Percentiles rank a stretch among this genome's conserved stretches.
Conservation (phyloP, 2,329 filamentous ascomycete species). For the Hawksworthiomyces lignivorus region DNA sequence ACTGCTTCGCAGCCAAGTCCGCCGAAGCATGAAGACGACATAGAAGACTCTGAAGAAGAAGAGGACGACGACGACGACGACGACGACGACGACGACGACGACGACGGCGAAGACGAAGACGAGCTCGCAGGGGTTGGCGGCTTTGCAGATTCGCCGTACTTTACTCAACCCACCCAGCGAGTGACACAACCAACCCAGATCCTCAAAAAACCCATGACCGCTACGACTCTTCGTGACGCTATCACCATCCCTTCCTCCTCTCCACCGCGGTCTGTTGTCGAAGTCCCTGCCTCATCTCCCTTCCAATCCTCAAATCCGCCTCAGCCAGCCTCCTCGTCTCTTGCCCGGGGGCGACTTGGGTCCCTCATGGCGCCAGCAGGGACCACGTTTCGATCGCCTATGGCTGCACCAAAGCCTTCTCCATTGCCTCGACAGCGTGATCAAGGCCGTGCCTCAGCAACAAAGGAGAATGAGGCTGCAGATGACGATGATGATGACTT, state of each 20-base stretch:
- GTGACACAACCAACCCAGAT: constrained; percentile 43
- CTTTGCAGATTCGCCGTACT: constrained; percentile 34
- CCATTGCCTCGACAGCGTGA: background rate
- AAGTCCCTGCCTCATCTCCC: constrained; percentile 87
- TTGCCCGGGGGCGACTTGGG: constrained; percentile 35
- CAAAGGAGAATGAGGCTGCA: background rate
- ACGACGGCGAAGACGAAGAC: constrained; percentile 36
- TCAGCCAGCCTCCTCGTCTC: constrained; percentile 8
- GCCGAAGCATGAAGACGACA: background rate
- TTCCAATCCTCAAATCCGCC: constrained; percentile 32
- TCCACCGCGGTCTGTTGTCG: constrained; percentile 41
- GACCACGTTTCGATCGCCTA: constrained; percentile 57
- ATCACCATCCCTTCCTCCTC: constrained; percentile 32
- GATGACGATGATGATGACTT: constrained; percentile 4
- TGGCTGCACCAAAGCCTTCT: constrained; percentile 4
- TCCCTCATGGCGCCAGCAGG: constrained; percentile 68
- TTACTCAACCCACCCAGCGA: constrained; percentile 38
- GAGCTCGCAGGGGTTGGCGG: constrained; percentile 32
- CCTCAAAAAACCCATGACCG: constrained; percentile 28
- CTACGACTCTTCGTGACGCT: background rate
- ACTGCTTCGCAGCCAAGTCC: background rate
- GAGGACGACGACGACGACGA: constrained; percentile 19
- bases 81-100: constrained; percentile 23
- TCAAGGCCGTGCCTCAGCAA: no score
- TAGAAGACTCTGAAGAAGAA: background rate